Base-by-base conservation (phyloP, 805 yeast genomes). In the Zygosaccharomyces lentus region DNA sequence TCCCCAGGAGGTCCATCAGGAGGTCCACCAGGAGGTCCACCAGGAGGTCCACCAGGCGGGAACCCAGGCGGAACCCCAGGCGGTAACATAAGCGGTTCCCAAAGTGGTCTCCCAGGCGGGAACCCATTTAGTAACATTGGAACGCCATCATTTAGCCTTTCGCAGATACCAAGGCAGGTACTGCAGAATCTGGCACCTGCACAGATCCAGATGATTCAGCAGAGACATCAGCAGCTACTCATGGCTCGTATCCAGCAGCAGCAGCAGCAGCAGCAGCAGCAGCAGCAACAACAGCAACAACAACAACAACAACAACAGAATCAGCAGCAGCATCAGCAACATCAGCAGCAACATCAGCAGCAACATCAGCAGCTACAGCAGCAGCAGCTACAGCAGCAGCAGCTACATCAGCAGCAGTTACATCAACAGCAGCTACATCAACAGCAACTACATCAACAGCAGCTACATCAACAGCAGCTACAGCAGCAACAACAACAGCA, bases 201-300 rank as follows among this genome's bases (percentile, higher is more conserved):
- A n/a, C 68, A 62, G 45, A 47, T 63, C 23, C 65, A 58, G 38
- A 54, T 61, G 57, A 63, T 63, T 13, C 68, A 65, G 43, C 67
- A 63, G 37, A 58, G 59, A 42, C 68, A 64, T 46, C 67, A 64
- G 34, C 68, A 63, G 43, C 27, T 61, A 21, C 42, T 64, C 32
- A 45, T 58, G 53, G 55, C 49, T 38, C 54, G 68, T 10, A 56
- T 62, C 7, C 65, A 62, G 45, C 61, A 56, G 34, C 58, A 55
- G 31, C 58, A 56, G 37, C 58, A 50, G 23, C 58, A 53, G 34
- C 54, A 45, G 29, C 51, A 48, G 21, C 41, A 37, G 34, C 42
- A 34, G 31, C 46, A 42, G 36, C 55, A 44, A 31, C 52, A 35
- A n/a, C 57, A 47, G 31, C 52, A 45, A 36, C 52, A 43, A 35